Percentiles rank a stretch among this genome's conserved stretches.
Evolutionary conservation across 306 rosid species (phyloP).

Genomic region (Boehmeria nivea): DNA sequence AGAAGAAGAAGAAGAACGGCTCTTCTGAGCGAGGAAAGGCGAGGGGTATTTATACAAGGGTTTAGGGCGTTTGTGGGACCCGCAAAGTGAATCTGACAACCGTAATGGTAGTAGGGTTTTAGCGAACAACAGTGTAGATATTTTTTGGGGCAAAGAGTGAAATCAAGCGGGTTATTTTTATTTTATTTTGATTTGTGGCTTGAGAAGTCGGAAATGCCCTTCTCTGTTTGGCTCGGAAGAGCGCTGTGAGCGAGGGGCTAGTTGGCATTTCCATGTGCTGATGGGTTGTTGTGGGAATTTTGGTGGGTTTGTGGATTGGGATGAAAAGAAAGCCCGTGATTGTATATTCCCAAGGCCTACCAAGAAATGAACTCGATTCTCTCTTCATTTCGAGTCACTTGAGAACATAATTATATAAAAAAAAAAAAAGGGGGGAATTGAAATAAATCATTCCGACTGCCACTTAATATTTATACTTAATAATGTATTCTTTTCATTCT

Average conservation of each 20-base stretch:
- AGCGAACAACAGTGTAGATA: background rate
- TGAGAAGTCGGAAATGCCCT: background rate
- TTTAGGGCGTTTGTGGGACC: background rate
- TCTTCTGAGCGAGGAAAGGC: background rate
- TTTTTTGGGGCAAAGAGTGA: too few species aligned
- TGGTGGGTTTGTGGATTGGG: background rate
- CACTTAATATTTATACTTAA: too few species aligned
- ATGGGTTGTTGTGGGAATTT: too few species aligned
- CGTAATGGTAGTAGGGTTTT: constrained; percentile 9
- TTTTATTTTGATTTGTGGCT: background rate
- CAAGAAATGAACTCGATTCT: background rate
- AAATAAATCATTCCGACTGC: too few species aligned
- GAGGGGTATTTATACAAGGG: constrained; percentile 5
- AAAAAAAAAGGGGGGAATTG: too few species aligned
- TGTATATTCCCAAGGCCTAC: background rate
- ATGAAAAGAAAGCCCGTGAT: background rate
- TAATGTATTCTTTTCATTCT: too few species aligned
- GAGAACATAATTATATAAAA: too few species aligned
- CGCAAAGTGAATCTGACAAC: background rate
- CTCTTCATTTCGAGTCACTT: too few species aligned
- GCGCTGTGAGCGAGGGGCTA: background rate
- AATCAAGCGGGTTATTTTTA: too few species aligned
- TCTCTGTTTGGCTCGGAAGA: background rate
- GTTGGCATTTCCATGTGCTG: background rate
- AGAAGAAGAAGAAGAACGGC: background rate